These are phyloP conservation scores for Pleurotus citrinopileatus DNA, from an alignment of 768 basidiomycete species.

Conservation along the genomic window DNA sequence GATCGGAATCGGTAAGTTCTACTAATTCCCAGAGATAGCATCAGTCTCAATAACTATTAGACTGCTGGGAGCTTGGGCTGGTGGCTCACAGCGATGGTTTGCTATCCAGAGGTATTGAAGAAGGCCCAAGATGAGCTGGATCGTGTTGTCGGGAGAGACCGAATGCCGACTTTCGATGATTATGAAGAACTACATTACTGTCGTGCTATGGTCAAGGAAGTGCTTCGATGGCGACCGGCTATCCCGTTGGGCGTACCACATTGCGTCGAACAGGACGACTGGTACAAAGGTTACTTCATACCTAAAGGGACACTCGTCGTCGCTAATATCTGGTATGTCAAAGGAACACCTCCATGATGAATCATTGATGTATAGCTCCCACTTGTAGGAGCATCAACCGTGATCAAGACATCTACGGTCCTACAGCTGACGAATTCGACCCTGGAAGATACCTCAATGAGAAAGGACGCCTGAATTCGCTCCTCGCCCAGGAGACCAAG, in stretches of 20 bases:
- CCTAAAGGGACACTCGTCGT: constrained; percentile 47
- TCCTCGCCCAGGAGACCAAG: constrained; percentile 19
- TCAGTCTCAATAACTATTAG: neutral
- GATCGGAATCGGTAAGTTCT: neutral
- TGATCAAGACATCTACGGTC: constrained; percentile 38
- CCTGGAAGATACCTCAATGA: constrained; percentile 45
- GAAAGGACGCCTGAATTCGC: neutral
- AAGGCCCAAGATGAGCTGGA: constrained; percentile 18
- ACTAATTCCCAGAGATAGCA: neutral
- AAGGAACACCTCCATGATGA: neutral
- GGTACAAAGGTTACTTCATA: constrained; percentile 40
- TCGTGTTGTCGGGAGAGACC: constrained; percentile 18
- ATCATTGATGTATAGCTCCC: neutral
- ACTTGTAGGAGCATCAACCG: constrained; percentile 45
- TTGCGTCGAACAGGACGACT: constrained; percentile 40
- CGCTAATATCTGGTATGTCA: constrained; percentile 43
- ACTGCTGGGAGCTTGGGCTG: neutral
- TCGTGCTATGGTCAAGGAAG: constrained; percentile 11
- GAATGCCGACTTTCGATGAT: constrained; percentile 18
- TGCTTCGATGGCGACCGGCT: constrained; percentile 6
- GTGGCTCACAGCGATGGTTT: constrained; percentile 9
- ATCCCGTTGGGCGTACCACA: constrained; percentile 38
- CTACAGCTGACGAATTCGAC: constrained; percentile 44
- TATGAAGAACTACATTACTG: constrained; percentile 8
- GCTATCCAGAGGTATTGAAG: constrained; percentile 15